A percentile compares a stretch with the other conserved stretches of the same genome.
Conservation (phyloP, 2,329 filamentous ascomycete species). For the Beauveria sp. region DNA sequence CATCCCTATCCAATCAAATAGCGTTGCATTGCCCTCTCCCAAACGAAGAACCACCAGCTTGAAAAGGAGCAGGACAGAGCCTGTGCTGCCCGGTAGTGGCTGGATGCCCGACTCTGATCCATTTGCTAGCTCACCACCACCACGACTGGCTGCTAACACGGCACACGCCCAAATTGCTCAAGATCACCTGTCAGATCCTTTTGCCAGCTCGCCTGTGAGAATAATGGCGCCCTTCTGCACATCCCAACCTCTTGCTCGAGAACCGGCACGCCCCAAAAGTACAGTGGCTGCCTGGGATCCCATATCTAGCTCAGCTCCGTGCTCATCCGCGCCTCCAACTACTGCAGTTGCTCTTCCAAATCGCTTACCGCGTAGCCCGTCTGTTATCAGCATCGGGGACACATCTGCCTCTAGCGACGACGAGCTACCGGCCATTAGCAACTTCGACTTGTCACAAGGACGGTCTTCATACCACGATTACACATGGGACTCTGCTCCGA, state of each 20-base stretch:
- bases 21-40: background rate
- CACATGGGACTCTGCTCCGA: slow-evolving; percentile 12
- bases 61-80: background rate
- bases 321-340: slow-evolving; percentile 13
- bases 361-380: slow-evolving; percentile 17
- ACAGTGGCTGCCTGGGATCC: slow-evolving; percentile 34
- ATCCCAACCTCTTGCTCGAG: background rate
- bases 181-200: background rate
- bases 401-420: slow-evolving; percentile 35
- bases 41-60: background rate
- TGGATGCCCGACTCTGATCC: slow-evolving; percentile 21
- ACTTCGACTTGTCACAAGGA: slow-evolving; percentile 28
- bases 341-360: slow-evolving; percentile 23
- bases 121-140: slow-evolving; percentile 28
- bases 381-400: slow-evolving; percentile 31
- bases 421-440: slow-evolving; percentile 40
- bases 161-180: background rate
- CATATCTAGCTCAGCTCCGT: slow-evolving; percentile 46
- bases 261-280: background rate
- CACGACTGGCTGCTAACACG: background rate
- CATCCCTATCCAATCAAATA: slow-evolving; percentile 21
- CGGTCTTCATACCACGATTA: background rate
- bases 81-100: background rate
- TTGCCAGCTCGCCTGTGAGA: slow-evolving; percentile 12
- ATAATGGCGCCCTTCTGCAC: background rate